These are phyloP conservation scores for Cystobasidium tubakii DNA, from an alignment of 768 basidiomycete species.

Conservation along the genomic window DNA sequence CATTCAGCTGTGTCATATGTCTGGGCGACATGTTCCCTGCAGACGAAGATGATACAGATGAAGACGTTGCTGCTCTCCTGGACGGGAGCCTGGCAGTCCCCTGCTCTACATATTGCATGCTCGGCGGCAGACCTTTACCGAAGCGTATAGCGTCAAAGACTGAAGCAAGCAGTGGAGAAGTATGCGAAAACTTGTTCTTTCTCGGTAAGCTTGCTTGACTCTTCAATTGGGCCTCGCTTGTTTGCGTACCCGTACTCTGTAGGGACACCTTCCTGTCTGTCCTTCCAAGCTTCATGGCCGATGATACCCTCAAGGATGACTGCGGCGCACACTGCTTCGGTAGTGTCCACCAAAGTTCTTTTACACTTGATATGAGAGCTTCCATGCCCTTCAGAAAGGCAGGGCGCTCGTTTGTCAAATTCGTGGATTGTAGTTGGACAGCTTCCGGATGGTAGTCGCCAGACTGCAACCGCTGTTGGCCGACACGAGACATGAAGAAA, in stretches of 20 bases:
- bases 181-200: constrained; percentile 30
- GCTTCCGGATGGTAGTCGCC: background rate
- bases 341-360: background rate
- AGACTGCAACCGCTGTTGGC: constrained; percentile 11
- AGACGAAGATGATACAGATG: constrained; percentile 16
- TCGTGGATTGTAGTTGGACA: background rate
- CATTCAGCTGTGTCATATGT: constrained; percentile 36
- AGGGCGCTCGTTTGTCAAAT: background rate
- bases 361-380: constrained; percentile 36
- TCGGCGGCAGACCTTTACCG: constrained; percentile 27
- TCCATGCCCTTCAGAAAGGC: constrained; percentile 15
- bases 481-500: background rate
- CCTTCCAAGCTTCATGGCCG: background rate
- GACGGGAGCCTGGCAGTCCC: constrained; percentile 28
- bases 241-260: background rate
- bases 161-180: constrained; percentile 18
- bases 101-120: constrained; percentile 31
- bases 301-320: constrained; percentile 4
- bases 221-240: background rate
- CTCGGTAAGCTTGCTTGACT: constrained; percentile 34
- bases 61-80: constrained; percentile 33
- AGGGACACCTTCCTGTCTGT: background rate
- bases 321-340: background rate
- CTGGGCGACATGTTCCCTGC: constrained; percentile 37
- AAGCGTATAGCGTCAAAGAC: constrained; percentile 22